Percentiles rank a stretch among this genome's conserved stretches.
phyloP scores from a whole-genome alignment of 495 filamentous ascomycete genomes.

The Neurospora sp. region DNA sequence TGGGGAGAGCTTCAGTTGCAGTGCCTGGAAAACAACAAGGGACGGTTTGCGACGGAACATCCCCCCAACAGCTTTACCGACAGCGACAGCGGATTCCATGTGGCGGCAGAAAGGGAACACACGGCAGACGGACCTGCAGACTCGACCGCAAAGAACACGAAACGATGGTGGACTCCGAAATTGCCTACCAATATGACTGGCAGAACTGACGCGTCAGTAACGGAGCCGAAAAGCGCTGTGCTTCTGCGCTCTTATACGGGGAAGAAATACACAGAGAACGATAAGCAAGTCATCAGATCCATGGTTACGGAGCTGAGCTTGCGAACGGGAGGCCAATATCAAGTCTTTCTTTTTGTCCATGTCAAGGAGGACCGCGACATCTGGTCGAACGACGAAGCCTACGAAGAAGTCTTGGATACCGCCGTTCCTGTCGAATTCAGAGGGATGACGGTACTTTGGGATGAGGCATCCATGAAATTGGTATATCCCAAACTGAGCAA shows the following conservation, averaged over 20 bases:
- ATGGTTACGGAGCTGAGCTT: conserved; percentile 65
- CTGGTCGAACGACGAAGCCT: conserved; percentile 41
- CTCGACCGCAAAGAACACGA: not conserved
- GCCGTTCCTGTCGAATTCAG: conserved; percentile 56
- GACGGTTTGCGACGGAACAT: conserved; percentile 39
- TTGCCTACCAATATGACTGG: not conserved
- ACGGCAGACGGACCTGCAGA: not conserved
- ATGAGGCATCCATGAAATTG: conserved; percentile 42
- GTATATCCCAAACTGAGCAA: conserved; percentile 46
- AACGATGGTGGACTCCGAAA: not conserved
- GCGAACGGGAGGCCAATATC: conserved; percentile 64
- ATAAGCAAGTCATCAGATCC: conserved; percentile 60
- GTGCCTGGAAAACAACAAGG: conserved; percentile 53
- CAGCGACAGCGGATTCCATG: not conserved
- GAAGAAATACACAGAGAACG: conserved; percentile 59
- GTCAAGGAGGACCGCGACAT: conserved; percentile 53
- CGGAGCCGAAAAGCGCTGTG: conserved; percentile 52
- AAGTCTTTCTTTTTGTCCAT: conserved; percentile 67
- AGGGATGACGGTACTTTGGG: conserved; percentile 60
- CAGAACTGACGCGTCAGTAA: conserved; percentile 2
- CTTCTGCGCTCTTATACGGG: conserved; percentile 59
- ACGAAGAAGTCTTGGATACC: conserved; percentile 41
- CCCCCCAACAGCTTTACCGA: conserved; percentile 23
- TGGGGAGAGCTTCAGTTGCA: conserved; percentile 62
- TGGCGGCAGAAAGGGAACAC: not conserved